Evolutionary conservation across 805 yeast species (phyloP).

Genomic region (Brettanomyces naardenensis): DNA sequence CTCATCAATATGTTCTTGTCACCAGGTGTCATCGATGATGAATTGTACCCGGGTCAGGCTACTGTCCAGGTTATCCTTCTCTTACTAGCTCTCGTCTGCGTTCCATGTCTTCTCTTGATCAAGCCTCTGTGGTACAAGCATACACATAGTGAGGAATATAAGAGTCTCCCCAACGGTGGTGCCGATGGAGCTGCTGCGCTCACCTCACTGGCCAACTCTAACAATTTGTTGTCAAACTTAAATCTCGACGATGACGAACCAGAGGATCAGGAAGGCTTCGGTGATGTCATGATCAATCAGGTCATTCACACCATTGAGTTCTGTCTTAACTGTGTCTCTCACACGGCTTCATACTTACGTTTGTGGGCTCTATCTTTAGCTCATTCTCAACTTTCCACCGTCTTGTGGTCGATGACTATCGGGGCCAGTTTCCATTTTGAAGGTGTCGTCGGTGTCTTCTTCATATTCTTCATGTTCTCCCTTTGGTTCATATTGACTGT

Average conservation of each 20-base stretch:
- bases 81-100: constrained; percentile 74
- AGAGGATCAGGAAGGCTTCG: constrained; percentile 60
- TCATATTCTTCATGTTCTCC: constrained; percentile 75
- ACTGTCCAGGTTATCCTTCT: constrained; percentile 65
- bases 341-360: constrained; percentile 93
- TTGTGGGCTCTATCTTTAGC: constrained; percentile 97
- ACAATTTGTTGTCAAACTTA: constrained; percentile 26
- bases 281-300: constrained; percentile 94
- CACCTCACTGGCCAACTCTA: constrained; percentile 11
- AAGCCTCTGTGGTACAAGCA: constrained; percentile 57
- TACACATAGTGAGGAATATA: constrained; percentile 42
- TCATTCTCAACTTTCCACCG: constrained; percentile 93
- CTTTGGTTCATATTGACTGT: constrained; percentile 94
- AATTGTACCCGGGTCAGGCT: constrained; percentile 73
- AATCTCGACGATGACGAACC: constrained; percentile 43
- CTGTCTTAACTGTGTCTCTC: constrained; percentile 95
- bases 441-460: constrained; percentile 60
- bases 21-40: constrained; percentile 83
- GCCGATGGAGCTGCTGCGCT: constrained; percentile 14
- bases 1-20: constrained; percentile 90
- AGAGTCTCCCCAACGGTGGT: constrained; percentile 27
- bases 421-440: constrained; percentile 63
- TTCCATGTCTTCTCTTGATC: constrained; percentile 81
- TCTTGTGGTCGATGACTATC: constrained; percentile 93
- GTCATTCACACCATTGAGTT: constrained; percentile 97